Evolutionary conservation across 2,329 filamentous ascomycete genomes (phyloP), one percentile per base, ranked within the genome.

Genomic region (Emericellopsis atlantica): DNA sequence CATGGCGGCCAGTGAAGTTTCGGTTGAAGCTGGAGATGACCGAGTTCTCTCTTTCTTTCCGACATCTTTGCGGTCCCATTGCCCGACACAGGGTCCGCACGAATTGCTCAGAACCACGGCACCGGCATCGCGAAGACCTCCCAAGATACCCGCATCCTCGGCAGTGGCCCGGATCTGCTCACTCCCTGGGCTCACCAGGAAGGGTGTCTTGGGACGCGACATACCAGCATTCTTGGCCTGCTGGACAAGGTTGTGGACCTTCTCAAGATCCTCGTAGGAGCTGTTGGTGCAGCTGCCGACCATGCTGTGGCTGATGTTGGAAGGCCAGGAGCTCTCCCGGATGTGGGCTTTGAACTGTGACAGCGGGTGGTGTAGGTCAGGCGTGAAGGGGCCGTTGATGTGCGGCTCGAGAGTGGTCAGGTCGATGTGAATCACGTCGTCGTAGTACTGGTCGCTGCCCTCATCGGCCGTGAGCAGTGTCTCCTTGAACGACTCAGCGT

Each of bases 21-120:
- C 92, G 88, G 83, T 98, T 98, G 81, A 95, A 98, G 23, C 90
- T 96, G 37, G 89, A 95, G 61, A 98, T 73, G 62, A 98, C 96
- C 7, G 88, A 93, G 80, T 96, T 96, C 56, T 72, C 54, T 85
- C 81, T 51, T 90, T 90, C 79, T 96, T 95, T 75, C 89, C 84
- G 43, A 95, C 87, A 53, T 96, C 90, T 49, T 70, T 72, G 52
- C 92, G 83, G 59, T 95, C 88, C 92, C 92, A 96, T 66, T 96
- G 90, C 44, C 86, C 88, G 61, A 93, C 89, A 69, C 85, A 92
- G 52, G 84, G 84, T 53, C 84, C 90, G 60, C 92, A 96, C 48
- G 92, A 90, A 64, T 96, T 96, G 54, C 90, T 90, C 39, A 98
- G 76, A 49, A 96, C 85, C 57, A 94, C 79, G 57, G 90, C 92